phyloP scores from a whole-genome alignment of 2,329 filamentous ascomycete genomes.

The Sporothrix variecibatus region DNA sequence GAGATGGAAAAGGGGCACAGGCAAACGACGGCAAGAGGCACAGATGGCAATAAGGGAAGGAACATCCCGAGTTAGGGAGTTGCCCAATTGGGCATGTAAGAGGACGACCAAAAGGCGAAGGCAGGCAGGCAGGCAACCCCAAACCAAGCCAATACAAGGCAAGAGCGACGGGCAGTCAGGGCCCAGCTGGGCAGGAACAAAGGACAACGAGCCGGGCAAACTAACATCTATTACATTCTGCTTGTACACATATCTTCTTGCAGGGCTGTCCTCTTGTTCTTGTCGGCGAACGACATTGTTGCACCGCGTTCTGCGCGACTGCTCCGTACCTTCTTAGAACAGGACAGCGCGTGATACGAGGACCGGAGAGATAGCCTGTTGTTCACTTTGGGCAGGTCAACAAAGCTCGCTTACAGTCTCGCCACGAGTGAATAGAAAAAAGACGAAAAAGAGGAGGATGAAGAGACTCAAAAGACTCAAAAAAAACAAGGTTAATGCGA shows the following conservation, averaged over 20 bases:
- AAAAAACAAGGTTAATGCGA: neutral
- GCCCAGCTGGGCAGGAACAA: neutral
- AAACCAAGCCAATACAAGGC: neutral
- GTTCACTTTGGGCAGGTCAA: neutral
- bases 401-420: neutral
- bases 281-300: neutral
- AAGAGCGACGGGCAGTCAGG: neutral
- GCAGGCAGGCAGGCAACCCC: too few species aligned
- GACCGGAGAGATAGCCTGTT: neutral
- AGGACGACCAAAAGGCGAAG: neutral
- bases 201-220: neutral
- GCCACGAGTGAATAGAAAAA: neutral
- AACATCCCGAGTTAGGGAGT: neutral
- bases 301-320: neutral
- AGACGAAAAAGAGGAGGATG: neutral
- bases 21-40: neutral
- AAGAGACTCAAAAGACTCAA: neutral
- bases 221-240: neutral
- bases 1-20: neutral
- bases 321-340: neutral
- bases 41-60: neutral
- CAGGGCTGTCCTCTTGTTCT: neutral
- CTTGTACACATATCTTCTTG: neutral
- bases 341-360: neutral
- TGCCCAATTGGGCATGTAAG: slow-evolving; percentile 23